Conservation (phyloP, 768 basidiomycete genomes). For the Rhodocollybia butyracea region DNA sequence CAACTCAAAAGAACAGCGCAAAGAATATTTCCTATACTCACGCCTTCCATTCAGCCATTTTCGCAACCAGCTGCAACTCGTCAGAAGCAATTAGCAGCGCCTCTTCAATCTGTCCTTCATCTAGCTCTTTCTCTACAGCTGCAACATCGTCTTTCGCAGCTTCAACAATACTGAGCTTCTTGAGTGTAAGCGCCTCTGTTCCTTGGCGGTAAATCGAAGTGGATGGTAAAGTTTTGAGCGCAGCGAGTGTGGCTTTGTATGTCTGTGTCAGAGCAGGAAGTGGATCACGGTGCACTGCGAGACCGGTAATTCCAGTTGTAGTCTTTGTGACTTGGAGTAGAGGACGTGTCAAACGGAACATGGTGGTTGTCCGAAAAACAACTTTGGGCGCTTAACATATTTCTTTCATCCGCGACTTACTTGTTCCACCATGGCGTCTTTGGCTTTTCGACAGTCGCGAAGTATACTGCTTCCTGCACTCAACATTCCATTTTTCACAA, state of each 20-base stretch:
- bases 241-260: slow-evolving; percentile 74
- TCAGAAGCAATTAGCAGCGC: slow-evolving; percentile 78
- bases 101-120: slow-evolving; percentile 87
- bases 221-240: slow-evolving; percentile 68
- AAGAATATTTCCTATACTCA: slow-evolving; percentile 45
- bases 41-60: slow-evolving; percentile 97
- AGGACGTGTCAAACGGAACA: slow-evolving; percentile 78
- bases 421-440: slow-evolving; percentile 34
- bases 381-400: background rate
- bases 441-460: slow-evolving; percentile 31
- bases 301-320: slow-evolving; percentile 85
- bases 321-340: slow-evolving; percentile 66
- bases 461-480: slow-evolving; percentile 16
- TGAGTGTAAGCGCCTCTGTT: slow-evolving; percentile 78
- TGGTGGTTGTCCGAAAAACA: slow-evolving; percentile 30
- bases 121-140: slow-evolving; percentile 68
- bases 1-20: slow-evolving; percentile 9
- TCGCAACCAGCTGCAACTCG: slow-evolving; percentile 71
- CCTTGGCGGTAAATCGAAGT: slow-evolving; percentile 89
- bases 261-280: slow-evolving; percentile 73
- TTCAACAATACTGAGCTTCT: slow-evolving; percentile 73
- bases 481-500: slow-evolving; percentile 17
- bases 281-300: slow-evolving; percentile 80
- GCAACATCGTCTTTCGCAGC: slow-evolving; percentile 62
- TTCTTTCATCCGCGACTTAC: slow-evolving; percentile 4